Conservation (phyloP, 2,329 filamentous ascomycete genomes). For the Trichoderma endophyticum region DNA sequence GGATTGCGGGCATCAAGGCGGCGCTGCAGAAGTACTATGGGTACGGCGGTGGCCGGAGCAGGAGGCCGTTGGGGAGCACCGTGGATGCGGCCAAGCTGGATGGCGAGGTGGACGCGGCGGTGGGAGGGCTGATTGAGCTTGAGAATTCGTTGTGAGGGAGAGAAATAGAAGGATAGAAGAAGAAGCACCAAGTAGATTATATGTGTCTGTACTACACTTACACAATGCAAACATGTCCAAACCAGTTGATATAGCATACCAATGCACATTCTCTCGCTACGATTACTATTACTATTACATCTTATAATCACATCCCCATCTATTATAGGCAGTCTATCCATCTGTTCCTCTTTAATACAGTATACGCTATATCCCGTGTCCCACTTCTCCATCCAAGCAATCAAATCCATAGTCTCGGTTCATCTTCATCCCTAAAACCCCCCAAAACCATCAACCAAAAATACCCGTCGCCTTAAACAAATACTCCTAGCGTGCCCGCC, state of each 20-base stretch:
- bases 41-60: conserved; percentile 24
- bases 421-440: background rate
- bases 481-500: conserved; percentile 2
- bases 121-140: conserved; percentile 24
- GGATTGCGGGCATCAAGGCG: conserved; percentile 30
- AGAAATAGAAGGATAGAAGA: background rate
- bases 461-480: conserved; percentile 9
- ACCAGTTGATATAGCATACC: background rate
- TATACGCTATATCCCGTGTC: background rate
- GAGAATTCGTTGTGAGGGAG: conserved; percentile 22
- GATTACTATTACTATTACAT: too few relatives aligned
- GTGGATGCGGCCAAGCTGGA: conserved; percentile 24
- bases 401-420: background rate
- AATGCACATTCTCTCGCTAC: background rate
- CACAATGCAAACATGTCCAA: background rate
- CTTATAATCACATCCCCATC: background rate
- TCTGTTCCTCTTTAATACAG: background rate
- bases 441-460: background rate
- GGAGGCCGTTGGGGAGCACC: conserved; percentile 26
- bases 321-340: too few relatives aligned
- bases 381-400: background rate
- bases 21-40: conserved; percentile 23
- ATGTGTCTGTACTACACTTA: background rate
- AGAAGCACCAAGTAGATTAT: background rate
- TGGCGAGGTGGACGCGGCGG: conserved; percentile 22